These are phyloP conservation scores for Dactylellina drechsleri DNA, from an alignment of 2,329 filamentous ascomycete species.

Conservation along the genomic window DNA sequence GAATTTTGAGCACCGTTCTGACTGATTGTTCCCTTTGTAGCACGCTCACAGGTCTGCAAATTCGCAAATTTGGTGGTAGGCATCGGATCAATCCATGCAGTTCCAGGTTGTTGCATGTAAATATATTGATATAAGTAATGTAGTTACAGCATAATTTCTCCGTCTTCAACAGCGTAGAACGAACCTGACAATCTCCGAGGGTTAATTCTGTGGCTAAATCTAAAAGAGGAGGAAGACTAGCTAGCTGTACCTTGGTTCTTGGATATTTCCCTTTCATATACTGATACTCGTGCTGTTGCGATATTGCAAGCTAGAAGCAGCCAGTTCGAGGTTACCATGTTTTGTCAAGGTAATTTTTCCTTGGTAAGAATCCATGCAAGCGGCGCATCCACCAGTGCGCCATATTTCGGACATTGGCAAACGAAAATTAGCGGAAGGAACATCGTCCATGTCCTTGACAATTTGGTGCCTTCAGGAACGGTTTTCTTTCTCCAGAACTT, in stretches of 20 bases:
- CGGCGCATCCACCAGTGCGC: slow-evolving; percentile 20
- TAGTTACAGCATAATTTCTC: slow-evolving; percentile 44
- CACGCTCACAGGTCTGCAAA: slow-evolving; percentile 15
- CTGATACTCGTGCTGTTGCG: background rate
- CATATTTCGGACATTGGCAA: slow-evolving; percentile 52
- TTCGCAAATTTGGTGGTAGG: slow-evolving; percentile 9
- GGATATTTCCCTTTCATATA: background rate
- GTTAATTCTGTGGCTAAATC: slow-evolving; percentile 44
- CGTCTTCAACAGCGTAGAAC: slow-evolving; percentile 20
- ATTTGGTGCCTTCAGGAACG: slow-evolving; percentile 33
- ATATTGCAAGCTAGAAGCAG: background rate
- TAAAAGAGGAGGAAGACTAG: background rate
- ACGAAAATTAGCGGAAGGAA: background rate
- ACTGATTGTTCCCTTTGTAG: background rate
- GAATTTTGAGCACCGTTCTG: background rate
- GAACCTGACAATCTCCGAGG: slow-evolving; percentile 20
- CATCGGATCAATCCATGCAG: slow-evolving; percentile 49
- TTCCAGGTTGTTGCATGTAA: slow-evolving; percentile 22
- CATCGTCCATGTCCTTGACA: background rate
- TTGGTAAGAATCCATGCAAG: no score
- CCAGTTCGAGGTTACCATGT: background rate
- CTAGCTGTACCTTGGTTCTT: slow-evolving; percentile 8
- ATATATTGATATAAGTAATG: no score
- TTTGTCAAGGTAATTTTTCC: background rate
- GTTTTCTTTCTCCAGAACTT: slow-evolving; percentile 29